Percentiles rank a stretch among this genome's conserved stretches.
phyloP scores from a whole-genome alignment of 2,329 filamentous ascomycete species.

The Byssoonygena ceratinophila region DNA sequence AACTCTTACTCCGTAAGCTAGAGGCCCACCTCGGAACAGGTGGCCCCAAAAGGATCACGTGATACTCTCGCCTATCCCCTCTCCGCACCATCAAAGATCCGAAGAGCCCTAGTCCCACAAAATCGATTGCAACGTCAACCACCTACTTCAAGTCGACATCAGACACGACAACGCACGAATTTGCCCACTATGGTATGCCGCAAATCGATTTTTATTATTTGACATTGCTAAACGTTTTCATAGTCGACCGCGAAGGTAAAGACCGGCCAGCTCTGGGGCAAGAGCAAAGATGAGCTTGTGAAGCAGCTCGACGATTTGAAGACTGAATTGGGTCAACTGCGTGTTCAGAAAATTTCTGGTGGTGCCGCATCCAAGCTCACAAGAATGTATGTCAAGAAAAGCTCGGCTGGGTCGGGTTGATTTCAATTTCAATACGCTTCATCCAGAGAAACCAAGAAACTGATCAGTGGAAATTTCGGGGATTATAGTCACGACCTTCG shows the following conservation, averaged over 20 bases:
- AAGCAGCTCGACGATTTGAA: conserved; percentile 94
- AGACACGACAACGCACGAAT: conserved; percentile 36
- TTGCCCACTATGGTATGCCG: conserved; percentile 37
- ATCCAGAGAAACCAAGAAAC: too few species aligned
- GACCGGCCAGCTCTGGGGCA: conserved; percentile 92
- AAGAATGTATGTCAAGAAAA: conserved; percentile 67
- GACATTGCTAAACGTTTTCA: conserved; percentile 11
- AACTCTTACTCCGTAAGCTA: too few species aligned
- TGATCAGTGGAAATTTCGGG: background rate
- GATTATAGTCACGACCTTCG: conserved; percentile 79
- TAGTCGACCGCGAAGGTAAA: conserved; percentile 70
- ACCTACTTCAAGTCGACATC: conserved; percentile 38
- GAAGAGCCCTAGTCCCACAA: conserved; percentile 40
- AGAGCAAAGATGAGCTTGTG: conserved; percentile 96
- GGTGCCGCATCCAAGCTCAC: conserved; percentile 92
- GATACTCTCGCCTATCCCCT: background rate
- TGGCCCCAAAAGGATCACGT: too few species aligned
- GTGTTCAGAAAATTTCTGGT: conserved; percentile 93
- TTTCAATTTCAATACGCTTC: too few species aligned
- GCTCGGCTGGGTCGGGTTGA: background rate
- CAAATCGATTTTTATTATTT: background rate
- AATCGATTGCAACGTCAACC: conserved; percentile 29
- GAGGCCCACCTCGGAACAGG: background rate
- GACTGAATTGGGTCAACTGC: conserved; percentile 88
- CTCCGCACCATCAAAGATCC: background rate